Conservation (phyloP, 179 eudicot genomes). For the Vitellaria paradoxa region DNA sequence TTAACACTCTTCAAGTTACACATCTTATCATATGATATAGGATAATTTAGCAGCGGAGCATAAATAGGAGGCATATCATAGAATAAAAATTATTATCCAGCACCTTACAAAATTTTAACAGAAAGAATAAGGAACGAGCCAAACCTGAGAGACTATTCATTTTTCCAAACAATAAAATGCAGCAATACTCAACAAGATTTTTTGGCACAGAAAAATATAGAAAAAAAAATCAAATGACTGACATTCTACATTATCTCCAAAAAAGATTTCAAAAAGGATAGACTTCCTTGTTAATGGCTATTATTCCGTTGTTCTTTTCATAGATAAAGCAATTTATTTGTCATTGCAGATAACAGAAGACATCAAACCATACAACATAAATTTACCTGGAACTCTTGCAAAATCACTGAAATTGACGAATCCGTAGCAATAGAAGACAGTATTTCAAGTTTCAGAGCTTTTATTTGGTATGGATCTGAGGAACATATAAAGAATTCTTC, state of each 20-base stretch:
- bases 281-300: background rate
- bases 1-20: background rate
- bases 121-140: background rate
- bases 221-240: background rate
- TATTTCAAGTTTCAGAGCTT: slow-evolving; percentile 90
- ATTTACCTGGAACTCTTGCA: slow-evolving; percentile 90
- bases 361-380: background rate
- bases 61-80: background rate
- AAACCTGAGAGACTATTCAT: background rate
- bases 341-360: background rate
- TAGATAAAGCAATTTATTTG: background rate
- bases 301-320: background rate
- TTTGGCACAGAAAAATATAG: background rate
- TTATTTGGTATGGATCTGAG: slow-evolving; percentile 77
- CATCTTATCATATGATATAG: background rate
- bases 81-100: background rate
- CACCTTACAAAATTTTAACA: slow-evolving; percentile 1
- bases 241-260: background rate
- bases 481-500: slow-evolving; percentile 86
- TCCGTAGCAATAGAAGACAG: slow-evolving; percentile 77
- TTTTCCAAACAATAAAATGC: slow-evolving; percentile 6
- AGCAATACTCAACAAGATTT: background rate
- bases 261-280: background rate
- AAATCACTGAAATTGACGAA: slow-evolving; percentile 67
- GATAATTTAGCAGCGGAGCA: background rate